Evolutionary conservation across 2,329 filamentous ascomycete genomes (phyloP).

Genomic region (Phialophora expanda): DNA sequence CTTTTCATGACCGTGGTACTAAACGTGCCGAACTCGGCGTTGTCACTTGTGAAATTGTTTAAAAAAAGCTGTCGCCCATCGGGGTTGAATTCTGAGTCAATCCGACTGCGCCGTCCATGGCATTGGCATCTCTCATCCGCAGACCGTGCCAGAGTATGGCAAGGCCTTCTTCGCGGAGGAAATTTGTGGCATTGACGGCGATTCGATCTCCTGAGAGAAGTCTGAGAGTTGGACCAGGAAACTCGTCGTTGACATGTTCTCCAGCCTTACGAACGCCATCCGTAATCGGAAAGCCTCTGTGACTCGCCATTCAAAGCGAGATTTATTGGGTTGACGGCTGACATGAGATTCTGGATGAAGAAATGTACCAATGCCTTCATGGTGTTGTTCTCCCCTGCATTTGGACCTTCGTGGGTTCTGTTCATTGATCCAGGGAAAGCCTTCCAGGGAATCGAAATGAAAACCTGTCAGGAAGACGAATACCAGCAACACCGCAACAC

Average conservation of each 20-base stretch:
- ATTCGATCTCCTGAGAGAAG: conserved; percentile 55
- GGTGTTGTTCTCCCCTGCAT: neutral
- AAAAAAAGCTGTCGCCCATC: conserved; percentile 66
- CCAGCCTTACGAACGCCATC: conserved; percentile 59
- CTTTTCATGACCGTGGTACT: conserved; percentile 71
- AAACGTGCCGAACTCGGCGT: conserved; percentile 61
- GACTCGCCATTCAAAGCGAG: conserved; percentile 51
- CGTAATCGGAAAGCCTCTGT: conserved; percentile 47
- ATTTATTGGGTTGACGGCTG: conserved; percentile 39
- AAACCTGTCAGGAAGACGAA: neutral
- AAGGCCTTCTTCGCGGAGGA: conserved; percentile 33
- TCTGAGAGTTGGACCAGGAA: conserved; percentile 59
- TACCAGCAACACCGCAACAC: neutral
- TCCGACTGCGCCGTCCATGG: conserved; percentile 73
- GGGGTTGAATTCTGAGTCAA: conserved; percentile 71
- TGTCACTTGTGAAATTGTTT: conserved; percentile 67
- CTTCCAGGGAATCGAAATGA: neutral
- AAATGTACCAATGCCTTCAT: neutral
- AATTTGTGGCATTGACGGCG: conserved; percentile 52
- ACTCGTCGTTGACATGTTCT: conserved; percentile 56
- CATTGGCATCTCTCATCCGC: conserved; percentile 74
- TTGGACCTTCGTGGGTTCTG: neutral
- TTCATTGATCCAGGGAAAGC: neutral
- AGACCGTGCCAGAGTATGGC: conserved; percentile 78
- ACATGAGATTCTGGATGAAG: conserved; percentile 1